Base-by-base conservation (phyloP, 1,139 yeast genomes). In the Chernovozyma aurita region DNA sequence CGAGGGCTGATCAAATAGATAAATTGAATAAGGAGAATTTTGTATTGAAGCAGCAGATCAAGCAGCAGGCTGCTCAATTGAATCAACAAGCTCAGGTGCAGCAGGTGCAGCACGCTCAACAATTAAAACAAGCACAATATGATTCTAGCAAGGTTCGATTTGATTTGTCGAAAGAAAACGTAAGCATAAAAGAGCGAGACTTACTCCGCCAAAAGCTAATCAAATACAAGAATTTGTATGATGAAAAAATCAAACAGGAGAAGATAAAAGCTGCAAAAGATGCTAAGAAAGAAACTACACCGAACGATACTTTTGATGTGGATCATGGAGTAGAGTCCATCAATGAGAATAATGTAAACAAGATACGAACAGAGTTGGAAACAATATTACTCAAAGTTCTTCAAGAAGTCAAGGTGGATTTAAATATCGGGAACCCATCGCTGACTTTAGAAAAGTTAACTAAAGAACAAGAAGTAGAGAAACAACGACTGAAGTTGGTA, bases 151-250 rank as follows among this genome's bases (percentile, higher is more conserved):
- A 20, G 9, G n/a, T n/a, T n/a, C n/a, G n/a, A n/a, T n/a, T n/a
- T n/a, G n/a, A n/a, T n/a, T n/a, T n/a, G n/a, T n/a, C n/a, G n/a
- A n/a, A n/a, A n/a, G n/a, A n/a, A n/a, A 20, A 6, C 22, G 22
- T 20, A 7, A 18, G 15, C n/a, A 12, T 13, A 5, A 21, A 30
- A 18, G 69, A 63, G 38, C 63, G 60, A 35, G 56, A 46, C 12
- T 48, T 63, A 22, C 51, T 65, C 28, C 47, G 70, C 21, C 54
- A 52, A 17, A 65, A 65, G 41, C 53, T 65, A 37, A 50, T 53
- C 31, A 65, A 65, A 47, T 65, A 65, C 37, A 63, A 61, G 44
- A 46, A 42, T 6, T 48, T 63, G 27, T 59, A 63, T 30, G 64
- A 57, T 3, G 50, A 48, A 13, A 16, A 26, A 4, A 37, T 40